Base-by-base conservation (phyloP, 2,329 filamentous ascomycete species). In the Trichophyton benhamiae region DNA sequence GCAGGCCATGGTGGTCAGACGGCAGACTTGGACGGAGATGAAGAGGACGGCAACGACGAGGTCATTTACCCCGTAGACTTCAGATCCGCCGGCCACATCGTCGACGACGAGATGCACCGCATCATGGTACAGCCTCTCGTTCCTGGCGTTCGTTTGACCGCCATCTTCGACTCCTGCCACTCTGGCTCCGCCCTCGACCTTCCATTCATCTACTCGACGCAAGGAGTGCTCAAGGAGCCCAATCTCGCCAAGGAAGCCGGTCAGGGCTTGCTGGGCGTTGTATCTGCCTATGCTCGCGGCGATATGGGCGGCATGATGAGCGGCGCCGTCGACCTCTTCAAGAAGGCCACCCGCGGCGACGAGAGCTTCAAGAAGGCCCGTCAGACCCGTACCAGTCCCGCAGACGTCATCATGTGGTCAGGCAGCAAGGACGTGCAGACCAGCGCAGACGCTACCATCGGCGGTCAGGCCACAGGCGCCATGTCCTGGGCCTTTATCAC, bases 401-500 rank as follows among this genome's bases (percentile, higher is more conserved):
- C 94, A 46, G 94, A 99, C 75, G 94, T 99, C 36, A 84, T 99
- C 72, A 95, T 96, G 89, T 96, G 91, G 88, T 95, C 89, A 64
- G 94, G 94, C 62, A 95, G 89, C 78, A 96, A 96, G 76, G 94
- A 99, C 72, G 84, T 87, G 64, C 94, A 97, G 76, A 99, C 94
- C 68, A 95, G 91, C 63, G 88, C 90, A 76, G 94, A 99, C 74
- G 91, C 94, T 11, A 88, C 85, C 30, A 96, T 97, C 67, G 84
- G 82, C 49, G 85, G 89, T 61, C 83, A 96, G 76, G 92, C 94
- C 38, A 99, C 94, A 0, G 94, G 94, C 61, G 94, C 94, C 74
- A 97, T 99, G 94, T 96, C 91, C 2, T 96, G 88, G 85, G 94
- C 94, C 1, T 99, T 99, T 74, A 94, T 99, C 74, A 85, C 82